Base-by-base conservation (phyloP, 2,329 filamentous ascomycete species). In the Cladosporium sp. region DNA sequence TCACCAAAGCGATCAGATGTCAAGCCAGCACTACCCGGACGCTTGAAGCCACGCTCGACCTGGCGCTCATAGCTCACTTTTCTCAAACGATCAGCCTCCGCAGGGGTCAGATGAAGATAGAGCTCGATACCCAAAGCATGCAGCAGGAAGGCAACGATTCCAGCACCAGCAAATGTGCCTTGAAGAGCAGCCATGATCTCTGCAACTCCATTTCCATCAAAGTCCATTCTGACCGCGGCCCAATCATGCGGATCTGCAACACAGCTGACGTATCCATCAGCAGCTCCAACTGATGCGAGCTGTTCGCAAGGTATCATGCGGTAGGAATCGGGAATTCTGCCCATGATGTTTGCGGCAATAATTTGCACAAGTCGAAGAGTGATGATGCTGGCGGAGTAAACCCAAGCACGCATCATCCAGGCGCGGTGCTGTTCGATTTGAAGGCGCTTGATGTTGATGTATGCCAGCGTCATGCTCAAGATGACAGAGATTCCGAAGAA, bases 341-440 rank as follows among this genome's bases (percentile, higher is more conserved):
- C 67, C 27, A 74, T 65, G 6, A 76, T 67, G 2, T 51, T 54
- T 1, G 71, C 68, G 1, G 67, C 57, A 32, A 75, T 61, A 42
- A 72, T 63, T 27, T 77, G 63, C 25, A 79, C 69, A 20, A 78
- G 52, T 8, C 78, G 73, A 43, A 69, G 64, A 0, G 78, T 78
- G 53, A 82, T 70, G 51, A 80, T 77, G 3, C 67, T 64, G 1
- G 70, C 70, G n/a, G 69, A 71, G 15, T 41, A 49, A 9, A 22
- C 29, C 55, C 45, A 52, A 12, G 52, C 69, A 22, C 80, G 63
- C 35, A 83, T 56, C 79, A 83, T 84, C 80, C 79, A 83, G 3
- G 77, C 77, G 2, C 80, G 71, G 53, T 83, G 80, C 58, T 83
- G 74, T 27, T 82, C 78, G 39, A 85, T 78, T 57, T 83, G 79